A percentile compares a stretch with the other conserved stretches of the same genome.
Conservation (phyloP, 352 stramenopile genomes). For the Globisporangium spinosum region DNA sequence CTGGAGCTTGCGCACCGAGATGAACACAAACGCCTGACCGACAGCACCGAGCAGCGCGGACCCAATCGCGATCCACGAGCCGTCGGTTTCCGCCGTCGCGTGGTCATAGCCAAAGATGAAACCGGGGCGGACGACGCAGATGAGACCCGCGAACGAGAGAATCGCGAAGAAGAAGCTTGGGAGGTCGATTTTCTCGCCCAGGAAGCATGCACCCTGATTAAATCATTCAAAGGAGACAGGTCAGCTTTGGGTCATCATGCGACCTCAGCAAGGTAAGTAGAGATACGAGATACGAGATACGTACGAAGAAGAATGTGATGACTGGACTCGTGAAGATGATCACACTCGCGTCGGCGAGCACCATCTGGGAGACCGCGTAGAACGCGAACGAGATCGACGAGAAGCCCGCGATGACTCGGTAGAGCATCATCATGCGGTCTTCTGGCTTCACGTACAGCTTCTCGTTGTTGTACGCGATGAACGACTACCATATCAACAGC, state of each 20-base stretch:
- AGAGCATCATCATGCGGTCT: conserved; percentile 57
- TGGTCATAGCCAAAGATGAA: conserved; percentile 41
- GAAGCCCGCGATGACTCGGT: conserved; percentile 45
- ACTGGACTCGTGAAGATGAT: conserved; percentile 73
- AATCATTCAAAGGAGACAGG: background rate
- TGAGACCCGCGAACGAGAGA: conserved; percentile 31
- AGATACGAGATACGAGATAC: background rate
- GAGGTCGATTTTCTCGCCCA: conserved; percentile 30
- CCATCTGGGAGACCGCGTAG: conserved; percentile 77
- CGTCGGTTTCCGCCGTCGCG: conserved; percentile 10
- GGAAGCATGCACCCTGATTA: conserved; percentile 7
- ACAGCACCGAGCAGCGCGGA: conserved; percentile 40
- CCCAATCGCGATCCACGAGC: conserved; percentile 31
- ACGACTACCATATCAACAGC: conserved; percentile 24
- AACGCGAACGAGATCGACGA: conserved; percentile 76
- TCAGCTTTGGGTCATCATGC: background rate
- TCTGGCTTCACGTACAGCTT: conserved; percentile 35
- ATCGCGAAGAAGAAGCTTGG: conserved; percentile 34
- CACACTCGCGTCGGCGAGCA: conserved; percentile 68
- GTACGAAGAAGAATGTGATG: conserved; percentile 74
- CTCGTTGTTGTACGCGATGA: conserved; percentile 39
- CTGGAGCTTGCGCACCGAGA: conserved; percentile 49
- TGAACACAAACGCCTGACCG: conserved; percentile 47
- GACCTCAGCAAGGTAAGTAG: background rate
- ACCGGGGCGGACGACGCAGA: conserved; percentile 41